These are phyloP conservation scores for Phytophthora quininea DNA, from an alignment of 352 stramenopile genomes.

Conservation along the genomic window DNA sequence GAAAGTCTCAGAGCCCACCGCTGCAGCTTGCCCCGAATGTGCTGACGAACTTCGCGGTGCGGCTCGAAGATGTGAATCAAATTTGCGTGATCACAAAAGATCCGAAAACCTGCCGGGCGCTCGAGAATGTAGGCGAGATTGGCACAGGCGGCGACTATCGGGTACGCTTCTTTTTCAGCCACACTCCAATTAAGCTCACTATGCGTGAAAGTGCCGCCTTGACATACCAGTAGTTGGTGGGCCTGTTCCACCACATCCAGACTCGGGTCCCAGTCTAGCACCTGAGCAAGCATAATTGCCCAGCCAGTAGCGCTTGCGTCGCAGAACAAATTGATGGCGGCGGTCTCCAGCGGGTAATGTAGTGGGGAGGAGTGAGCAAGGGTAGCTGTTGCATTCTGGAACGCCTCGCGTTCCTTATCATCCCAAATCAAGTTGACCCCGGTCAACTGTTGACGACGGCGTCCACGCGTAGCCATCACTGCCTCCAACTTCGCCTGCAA, in stretches of 20 bases:
- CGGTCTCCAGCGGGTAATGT: too few relatives aligned
- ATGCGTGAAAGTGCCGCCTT: slow-evolving; percentile 3
- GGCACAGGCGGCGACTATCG: slow-evolving; percentile 1
- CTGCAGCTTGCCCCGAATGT: slow-evolving; percentile 18
- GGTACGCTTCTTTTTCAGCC: slow-evolving; percentile 13
- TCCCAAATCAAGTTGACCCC: too few relatives aligned
- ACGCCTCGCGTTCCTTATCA: too few relatives aligned
- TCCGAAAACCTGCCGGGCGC: not conserved
- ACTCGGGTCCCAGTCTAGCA: not conserved
- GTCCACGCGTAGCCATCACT: slow-evolving; percentile 3
- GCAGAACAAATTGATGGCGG: too few relatives aligned
- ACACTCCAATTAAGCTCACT: slow-evolving; percentile 12
- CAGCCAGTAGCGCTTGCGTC: not conserved
- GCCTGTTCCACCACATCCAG: not conserved
- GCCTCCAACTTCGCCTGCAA: slow-evolving; percentile 8
- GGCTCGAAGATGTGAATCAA: slow-evolving; percentile 27
- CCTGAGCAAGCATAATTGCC: not conserved
- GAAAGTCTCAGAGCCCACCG: slow-evolving; percentile 20
- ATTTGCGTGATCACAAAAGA: slow-evolving; percentile 14
- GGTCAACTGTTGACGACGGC: too few relatives aligned
- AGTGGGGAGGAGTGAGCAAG: too few relatives aligned
- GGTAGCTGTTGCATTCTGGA: too few relatives aligned
- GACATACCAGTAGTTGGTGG: slow-evolving; percentile 4
- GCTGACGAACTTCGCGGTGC: slow-evolving; percentile 7
- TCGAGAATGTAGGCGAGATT: not conserved